Percentiles rank a stretch among this genome's conserved stretches.
Conservation (phyloP, 2,329 filamentous ascomycete species). For the Fusarium setosum region DNA sequence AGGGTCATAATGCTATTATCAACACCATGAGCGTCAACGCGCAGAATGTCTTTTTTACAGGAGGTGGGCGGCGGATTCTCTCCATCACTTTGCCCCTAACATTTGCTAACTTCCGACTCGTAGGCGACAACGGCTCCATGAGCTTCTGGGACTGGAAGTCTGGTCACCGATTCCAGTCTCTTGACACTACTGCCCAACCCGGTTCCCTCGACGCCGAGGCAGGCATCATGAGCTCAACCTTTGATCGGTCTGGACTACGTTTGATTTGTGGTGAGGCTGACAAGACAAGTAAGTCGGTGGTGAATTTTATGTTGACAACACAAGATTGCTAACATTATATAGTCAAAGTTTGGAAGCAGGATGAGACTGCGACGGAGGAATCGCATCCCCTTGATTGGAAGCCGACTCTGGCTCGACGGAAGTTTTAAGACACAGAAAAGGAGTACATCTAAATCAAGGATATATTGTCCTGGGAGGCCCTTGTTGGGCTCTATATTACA, state of each 20-base stretch:
- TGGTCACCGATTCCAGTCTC: slow-evolving; percentile 88
- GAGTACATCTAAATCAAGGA: slow-evolving; percentile 13
- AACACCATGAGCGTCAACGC: slow-evolving; percentile 94
- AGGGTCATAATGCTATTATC: slow-evolving; percentile 95
- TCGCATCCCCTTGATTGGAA: slow-evolving; percentile 94
- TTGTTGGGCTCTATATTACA: slow-evolving; percentile 35
- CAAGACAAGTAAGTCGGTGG: slow-evolving; percentile 79
- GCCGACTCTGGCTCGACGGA: slow-evolving; percentile 80
- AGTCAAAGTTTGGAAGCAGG: slow-evolving; percentile 97
- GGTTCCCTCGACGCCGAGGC: slow-evolving; percentile 94
- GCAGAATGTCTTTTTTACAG: slow-evolving; percentile 94
- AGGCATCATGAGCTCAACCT: slow-evolving; percentile 93
- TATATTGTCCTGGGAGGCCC: slow-evolving; percentile 18
- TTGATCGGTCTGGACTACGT: slow-evolving; percentile 88
- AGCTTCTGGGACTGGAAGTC: slow-evolving; percentile 99
- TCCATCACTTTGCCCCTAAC: too few species aligned
- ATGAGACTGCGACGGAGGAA: slow-evolving; percentile 90
- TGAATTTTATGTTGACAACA: too few species aligned
- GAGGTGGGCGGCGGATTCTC: slow-evolving; percentile 58
- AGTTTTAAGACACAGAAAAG: slow-evolving; percentile 64
- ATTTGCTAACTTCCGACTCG: slow-evolving; percentile 17
- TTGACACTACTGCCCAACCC: slow-evolving; percentile 93
- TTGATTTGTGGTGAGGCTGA: slow-evolving; percentile 96
- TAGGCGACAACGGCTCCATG: slow-evolving; percentile 91
- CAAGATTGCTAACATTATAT: slow-evolving; percentile 37